Evolutionary conservation across 768 basidiomycete genomes (phyloP).

Genomic region (Tubosaeta sp.): DNA sequence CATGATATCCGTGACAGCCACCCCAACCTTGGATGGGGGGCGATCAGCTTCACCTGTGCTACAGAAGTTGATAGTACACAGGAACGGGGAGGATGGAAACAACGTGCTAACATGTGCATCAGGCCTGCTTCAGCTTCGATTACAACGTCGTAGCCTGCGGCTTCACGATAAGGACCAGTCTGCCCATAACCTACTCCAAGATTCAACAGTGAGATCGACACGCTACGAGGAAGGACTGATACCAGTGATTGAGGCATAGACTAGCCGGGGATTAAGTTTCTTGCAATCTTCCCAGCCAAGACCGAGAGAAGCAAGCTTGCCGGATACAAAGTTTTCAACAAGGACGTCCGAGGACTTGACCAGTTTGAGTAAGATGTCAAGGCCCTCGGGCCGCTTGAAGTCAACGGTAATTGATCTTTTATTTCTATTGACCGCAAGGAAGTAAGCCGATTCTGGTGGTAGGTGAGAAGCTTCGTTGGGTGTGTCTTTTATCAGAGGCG

Average conservation of each 20-base stretch:
- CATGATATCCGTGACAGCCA: slow-evolving; percentile 87
- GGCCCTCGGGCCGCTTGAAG: slow-evolving; percentile 75
- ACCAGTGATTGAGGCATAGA: slow-evolving; percentile 92
- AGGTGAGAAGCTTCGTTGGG: slow-evolving; percentile 57
- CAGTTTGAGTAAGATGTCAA: slow-evolving; percentile 68
- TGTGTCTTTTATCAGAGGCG: slow-evolving; percentile 43
- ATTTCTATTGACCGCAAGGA: slow-evolving; percentile 83
- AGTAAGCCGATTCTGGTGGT: slow-evolving; percentile 91
- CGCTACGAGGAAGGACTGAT: slow-evolving; percentile 10
- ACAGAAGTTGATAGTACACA: slow-evolving; percentile 9
- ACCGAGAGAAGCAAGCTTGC: slow-evolving; percentile 81
- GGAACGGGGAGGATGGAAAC: slow-evolving; percentile 8
- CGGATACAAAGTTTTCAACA: slow-evolving; percentile 84
- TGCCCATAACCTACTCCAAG: slow-evolving; percentile 65
- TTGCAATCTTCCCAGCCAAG: slow-evolving; percentile 82
- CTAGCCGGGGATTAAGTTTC: slow-evolving; percentile 70
- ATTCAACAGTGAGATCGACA: not conserved
- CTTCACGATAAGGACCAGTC: slow-evolving; percentile 79
- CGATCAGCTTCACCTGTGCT: slow-evolving; percentile 89
- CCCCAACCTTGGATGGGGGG: slow-evolving; percentile 90
- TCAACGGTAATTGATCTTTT: slow-evolving; percentile 88
- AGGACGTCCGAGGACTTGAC: slow-evolving; percentile 76
- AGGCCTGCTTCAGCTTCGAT: slow-evolving; percentile 89
- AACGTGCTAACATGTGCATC: slow-evolving; percentile 77
- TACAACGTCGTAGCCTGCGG: slow-evolving; percentile 85